Conservation (phyloP, 2,329 filamentous ascomycete species). For the Lasiodiplodia gonubiensis region DNA sequence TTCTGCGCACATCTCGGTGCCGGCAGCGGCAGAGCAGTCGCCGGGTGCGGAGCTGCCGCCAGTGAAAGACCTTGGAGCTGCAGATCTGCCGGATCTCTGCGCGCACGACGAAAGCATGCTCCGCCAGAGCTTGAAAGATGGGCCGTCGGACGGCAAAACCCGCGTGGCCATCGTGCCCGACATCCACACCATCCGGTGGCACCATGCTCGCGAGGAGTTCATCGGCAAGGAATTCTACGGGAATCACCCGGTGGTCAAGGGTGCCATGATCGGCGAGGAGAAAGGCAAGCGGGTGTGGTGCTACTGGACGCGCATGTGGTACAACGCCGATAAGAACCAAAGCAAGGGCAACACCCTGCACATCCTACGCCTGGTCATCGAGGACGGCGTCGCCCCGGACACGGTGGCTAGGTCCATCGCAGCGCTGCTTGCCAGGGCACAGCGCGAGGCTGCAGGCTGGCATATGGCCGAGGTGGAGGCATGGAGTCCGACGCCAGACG, state of each 20-base stretch:
- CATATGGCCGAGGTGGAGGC: slow-evolving; percentile 72
- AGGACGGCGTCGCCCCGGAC: slow-evolving; percentile 34
- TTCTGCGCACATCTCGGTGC: slow-evolving; percentile 73
- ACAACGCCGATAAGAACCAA: slow-evolving; percentile 59
- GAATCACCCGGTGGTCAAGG: slow-evolving; percentile 65
- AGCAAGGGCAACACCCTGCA: slow-evolving; percentile 70
- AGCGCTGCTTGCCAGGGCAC: slow-evolving; percentile 70
- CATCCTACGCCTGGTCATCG: slow-evolving; percentile 69
- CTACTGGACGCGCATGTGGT: slow-evolving; percentile 71
- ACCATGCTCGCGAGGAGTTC: slow-evolving; percentile 81
- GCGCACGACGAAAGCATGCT: slow-evolving; percentile 68
- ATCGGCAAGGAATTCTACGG: slow-evolving; percentile 69
- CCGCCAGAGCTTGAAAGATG: slow-evolving; percentile 55
- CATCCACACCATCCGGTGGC: slow-evolving; percentile 72
- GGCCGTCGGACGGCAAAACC: slow-evolving; percentile 51
- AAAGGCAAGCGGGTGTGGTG: slow-evolving; percentile 70
- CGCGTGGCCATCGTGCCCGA: slow-evolving; percentile 72
- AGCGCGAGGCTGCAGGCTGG: slow-evolving; percentile 74
- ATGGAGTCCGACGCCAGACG: slow-evolving; percentile 76
- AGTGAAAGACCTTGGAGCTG: slow-evolving; percentile 59
- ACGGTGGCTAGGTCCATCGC: slow-evolving; percentile 58
- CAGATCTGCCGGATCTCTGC: slow-evolving; percentile 67
- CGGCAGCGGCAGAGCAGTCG: slow-evolving; percentile 43
- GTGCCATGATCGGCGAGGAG: slow-evolving; percentile 66
- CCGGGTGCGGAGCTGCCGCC: slow-evolving; percentile 31